A percentile compares a stretch with the other conserved stretches of the same genome.
Evolutionary conservation across 495 filamentous ascomycete genomes (phyloP).

Genomic region (Penicillium coprophilum): DNA sequence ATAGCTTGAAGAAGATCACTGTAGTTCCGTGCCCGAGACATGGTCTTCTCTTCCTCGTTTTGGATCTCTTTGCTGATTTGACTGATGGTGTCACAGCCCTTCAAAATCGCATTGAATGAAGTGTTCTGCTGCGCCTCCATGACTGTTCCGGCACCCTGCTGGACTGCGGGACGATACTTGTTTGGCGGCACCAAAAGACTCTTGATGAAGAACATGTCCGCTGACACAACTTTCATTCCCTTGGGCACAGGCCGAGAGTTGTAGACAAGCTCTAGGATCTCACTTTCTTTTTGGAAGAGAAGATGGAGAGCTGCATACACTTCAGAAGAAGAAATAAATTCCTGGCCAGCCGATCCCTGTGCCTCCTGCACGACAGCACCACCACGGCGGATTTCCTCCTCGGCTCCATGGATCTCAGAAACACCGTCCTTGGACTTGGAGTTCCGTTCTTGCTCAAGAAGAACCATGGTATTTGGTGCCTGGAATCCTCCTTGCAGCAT

Average conservation of each 20-base stretch:
- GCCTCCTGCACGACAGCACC: constrained; percentile 36
- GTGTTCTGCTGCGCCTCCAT: constrained; percentile 84
- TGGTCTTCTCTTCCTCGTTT: constrained; percentile 42
- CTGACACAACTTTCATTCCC: constrained; percentile 52
- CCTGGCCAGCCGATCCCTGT: constrained; percentile 47
- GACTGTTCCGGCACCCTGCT: constrained; percentile 71
- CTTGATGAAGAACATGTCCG: constrained; percentile 93
- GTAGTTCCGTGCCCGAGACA: constrained; percentile 50
- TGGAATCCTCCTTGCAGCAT: constrained; percentile 72
- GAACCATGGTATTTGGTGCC: constrained; percentile 59
- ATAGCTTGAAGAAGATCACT: constrained; percentile 69
- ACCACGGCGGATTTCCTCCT: constrained; percentile 67
- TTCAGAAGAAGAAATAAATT: constrained; percentile 72
- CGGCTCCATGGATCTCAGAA: constrained; percentile 50
- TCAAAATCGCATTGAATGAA: constrained; percentile 77
- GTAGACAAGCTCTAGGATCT: constrained; percentile 79
- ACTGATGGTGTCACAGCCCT: constrained; percentile 64
- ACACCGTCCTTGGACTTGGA: constrained; percentile 35
- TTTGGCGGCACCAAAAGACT: constrained; percentile 86
- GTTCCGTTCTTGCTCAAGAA: constrained; percentile 44
- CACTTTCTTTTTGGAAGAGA: constrained; percentile 83
- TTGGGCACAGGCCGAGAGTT: constrained; percentile 61
- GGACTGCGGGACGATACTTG: constrained; percentile 85
- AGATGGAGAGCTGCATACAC: constrained; percentile 71
- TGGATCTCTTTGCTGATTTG: constrained; percentile 74